Percentiles rank a stretch among this genome's conserved stretches.
Evolutionary conservation across 2,329 filamentous ascomycete genomes (phyloP).

Genomic region (Hirsutella thompsonii): DNA sequence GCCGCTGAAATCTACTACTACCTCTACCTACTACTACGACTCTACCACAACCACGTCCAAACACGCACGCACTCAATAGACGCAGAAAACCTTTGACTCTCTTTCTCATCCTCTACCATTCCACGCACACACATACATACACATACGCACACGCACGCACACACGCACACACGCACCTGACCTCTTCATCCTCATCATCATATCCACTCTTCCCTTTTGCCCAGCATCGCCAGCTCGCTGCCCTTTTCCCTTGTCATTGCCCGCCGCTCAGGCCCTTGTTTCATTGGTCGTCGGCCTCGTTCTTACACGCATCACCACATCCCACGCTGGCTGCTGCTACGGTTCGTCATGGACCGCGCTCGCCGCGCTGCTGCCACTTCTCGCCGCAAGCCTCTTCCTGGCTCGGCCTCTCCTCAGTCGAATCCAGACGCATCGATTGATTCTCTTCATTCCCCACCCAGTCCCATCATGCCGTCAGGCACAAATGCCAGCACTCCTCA

Average conservation of each 20-base stretch:
- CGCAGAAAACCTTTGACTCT: not conserved
- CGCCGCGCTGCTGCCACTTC: slow-evolving; percentile 18
- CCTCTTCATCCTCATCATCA: not conserved
- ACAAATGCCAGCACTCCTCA: slow-evolving; percentile 15
- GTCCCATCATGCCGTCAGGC: slow-evolving; percentile 19
- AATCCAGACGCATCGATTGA: slow-evolving; percentile 18
- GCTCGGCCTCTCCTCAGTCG: slow-evolving; percentile 21
- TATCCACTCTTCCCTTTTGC: not conserved
- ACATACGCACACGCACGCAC: too few species aligned
- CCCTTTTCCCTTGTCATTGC: not conserved
- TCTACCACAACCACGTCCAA: not conserved
- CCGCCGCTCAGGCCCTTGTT: not conserved
- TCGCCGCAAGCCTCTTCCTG: slow-evolving; percentile 18
- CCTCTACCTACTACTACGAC: too few species aligned
- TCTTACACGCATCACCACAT: slow-evolving; percentile 4
- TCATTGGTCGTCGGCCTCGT: not conserved
- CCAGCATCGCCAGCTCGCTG: not conserved
- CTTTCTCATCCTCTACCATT: not conserved
- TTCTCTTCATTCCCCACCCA: slow-evolving; percentile 13
- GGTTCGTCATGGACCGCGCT: slow-evolving; percentile 21
- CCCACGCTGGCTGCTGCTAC: slow-evolving; percentile 5
- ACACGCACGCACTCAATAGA: not conserved
- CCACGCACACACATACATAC: too few species aligned
- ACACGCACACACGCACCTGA: not conserved
- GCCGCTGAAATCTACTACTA: too few species aligned